Conservation (phyloP, 163 green algal species). For the Chlamydomonas reinhardtii region DNA sequence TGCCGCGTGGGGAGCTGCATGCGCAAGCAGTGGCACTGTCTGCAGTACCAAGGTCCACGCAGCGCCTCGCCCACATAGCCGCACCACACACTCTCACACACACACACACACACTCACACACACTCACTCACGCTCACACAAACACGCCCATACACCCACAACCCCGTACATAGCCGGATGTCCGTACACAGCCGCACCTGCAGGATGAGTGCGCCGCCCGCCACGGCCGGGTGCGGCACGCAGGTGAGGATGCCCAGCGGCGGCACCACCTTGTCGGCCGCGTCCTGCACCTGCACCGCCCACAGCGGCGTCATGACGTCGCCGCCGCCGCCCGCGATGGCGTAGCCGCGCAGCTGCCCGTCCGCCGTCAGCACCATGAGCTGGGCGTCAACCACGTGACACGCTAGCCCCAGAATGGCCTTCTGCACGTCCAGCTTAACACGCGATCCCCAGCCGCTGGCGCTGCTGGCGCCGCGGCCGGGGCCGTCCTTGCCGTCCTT, state of each 20-base stretch:
- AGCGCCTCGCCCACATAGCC: no score
- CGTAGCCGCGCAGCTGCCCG: conserved; percentile 70
- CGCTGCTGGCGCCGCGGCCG: not conserved
- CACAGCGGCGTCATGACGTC: conserved; percentile 50
- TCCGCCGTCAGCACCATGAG: conserved; percentile 74
- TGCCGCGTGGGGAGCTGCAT: no score
- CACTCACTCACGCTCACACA: no score
- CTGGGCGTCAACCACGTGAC: conserved; percentile 54
- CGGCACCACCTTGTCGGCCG: conserved; percentile 21
- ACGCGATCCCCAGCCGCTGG: conserved; percentile 60
- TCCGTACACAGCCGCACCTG: no score
- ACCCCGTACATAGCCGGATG: no score
- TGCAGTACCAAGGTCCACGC: no score
- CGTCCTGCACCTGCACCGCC: conserved; percentile 47
- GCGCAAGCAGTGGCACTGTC: no score
- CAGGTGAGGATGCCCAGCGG: conserved; percentile 42
- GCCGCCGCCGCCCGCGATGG: conserved; percentile 37
- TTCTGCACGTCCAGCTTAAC: conserved; percentile 79
- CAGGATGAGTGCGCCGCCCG: conserved; percentile 64
- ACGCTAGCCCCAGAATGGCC: conserved; percentile 41
- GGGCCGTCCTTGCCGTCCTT: not conserved
- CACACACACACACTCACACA: no score
- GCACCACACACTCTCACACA: no score
- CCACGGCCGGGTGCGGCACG: conserved; percentile 65
- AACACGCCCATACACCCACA: no score